Evolutionary conservation across 768 basidiomycete genomes (phyloP).

Genomic region (Panus rudis): DNA sequence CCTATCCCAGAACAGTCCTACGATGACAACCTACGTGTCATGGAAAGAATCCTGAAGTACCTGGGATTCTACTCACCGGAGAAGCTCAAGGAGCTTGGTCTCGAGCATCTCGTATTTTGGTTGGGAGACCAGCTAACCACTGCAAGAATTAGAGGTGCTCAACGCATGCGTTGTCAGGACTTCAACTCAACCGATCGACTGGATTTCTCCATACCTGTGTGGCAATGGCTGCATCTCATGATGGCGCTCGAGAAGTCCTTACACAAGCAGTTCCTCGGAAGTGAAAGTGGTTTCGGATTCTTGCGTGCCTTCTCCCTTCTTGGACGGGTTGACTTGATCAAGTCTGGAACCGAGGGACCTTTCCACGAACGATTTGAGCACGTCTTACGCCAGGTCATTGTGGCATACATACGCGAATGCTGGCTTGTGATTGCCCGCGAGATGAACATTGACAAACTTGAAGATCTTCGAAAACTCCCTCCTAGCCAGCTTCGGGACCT

Average conservation of each 20-base stretch:
- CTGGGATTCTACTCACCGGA: no score
- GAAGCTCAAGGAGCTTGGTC: no score
- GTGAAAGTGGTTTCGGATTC: slow-evolving; percentile 10
- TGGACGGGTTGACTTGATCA: slow-evolving; percentile 13
- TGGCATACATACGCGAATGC: slow-evolving; percentile 29
- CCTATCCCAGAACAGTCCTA: slow-evolving; percentile 19
- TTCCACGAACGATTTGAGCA: slow-evolving; percentile 29
- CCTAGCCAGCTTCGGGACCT: slow-evolving; percentile 23
- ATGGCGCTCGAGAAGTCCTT: slow-evolving; percentile 35
- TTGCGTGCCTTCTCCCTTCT: slow-evolving; percentile 17
- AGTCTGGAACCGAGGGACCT: slow-evolving; percentile 9
- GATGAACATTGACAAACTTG: slow-evolving; percentile 15
- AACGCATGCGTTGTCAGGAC: slow-evolving; percentile 28
- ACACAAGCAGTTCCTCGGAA: slow-evolving; percentile 35
- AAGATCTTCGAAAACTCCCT: slow-evolving; percentile 18
- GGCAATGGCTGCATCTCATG: slow-evolving; percentile 35
- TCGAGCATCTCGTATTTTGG: slow-evolving; percentile 25
- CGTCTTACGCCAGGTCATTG: slow-evolving; percentile 26
- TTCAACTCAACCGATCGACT: slow-evolving; percentile 31
- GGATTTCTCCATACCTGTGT: slow-evolving; percentile 25
- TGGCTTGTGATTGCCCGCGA: slow-evolving; percentile 25
- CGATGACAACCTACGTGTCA: slow-evolving; percentile 14
- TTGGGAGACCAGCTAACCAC: slow-evolving; percentile 33
- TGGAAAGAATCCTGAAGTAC: slow-evolving; percentile 15
- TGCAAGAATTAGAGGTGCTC: slow-evolving; percentile 29